Evolutionary conservation across 73 alveolate genomes (phyloP).

Genomic region (Paramecium pentaurelia): DNA sequence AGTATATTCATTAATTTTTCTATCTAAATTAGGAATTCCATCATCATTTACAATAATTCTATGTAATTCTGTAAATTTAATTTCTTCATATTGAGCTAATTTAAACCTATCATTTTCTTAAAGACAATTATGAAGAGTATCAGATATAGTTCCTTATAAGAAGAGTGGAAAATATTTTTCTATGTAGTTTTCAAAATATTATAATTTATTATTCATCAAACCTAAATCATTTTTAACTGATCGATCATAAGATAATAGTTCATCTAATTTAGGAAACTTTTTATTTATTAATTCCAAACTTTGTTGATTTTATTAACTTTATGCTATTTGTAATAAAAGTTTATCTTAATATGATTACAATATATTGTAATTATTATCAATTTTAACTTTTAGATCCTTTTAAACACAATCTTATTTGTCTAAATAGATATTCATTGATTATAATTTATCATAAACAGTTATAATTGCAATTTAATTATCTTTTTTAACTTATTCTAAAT

Average conservation of each 20-base stretch:
- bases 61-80: conserved; percentile 12
- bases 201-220: background rate
- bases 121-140: conserved; percentile 10
- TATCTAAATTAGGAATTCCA: conserved; percentile 33
- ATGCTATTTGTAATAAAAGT: background rate
- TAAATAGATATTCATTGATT: background rate
- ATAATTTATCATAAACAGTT: background rate
- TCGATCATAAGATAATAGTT: background rate
- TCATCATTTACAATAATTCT: background rate
- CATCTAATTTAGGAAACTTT: background rate
- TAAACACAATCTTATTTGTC: background rate
- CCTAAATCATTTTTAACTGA: background rate
- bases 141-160: background rate
- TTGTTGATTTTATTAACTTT: background rate
- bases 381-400: background rate
- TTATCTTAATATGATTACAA: background rate
- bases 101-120: background rate
- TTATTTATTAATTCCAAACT: background rate
- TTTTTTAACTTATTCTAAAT: background rate
- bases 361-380: background rate
- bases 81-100: background rate
- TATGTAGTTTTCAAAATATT: background rate
- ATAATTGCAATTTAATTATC: background rate
- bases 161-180: conserved; percentile 37
- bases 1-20: background rate